A percentile compares a stretch with the other conserved stretches of the same genome.
Conservation (phyloP, 331 rosid species). For the Rhamnella rubrinervis region DNA sequence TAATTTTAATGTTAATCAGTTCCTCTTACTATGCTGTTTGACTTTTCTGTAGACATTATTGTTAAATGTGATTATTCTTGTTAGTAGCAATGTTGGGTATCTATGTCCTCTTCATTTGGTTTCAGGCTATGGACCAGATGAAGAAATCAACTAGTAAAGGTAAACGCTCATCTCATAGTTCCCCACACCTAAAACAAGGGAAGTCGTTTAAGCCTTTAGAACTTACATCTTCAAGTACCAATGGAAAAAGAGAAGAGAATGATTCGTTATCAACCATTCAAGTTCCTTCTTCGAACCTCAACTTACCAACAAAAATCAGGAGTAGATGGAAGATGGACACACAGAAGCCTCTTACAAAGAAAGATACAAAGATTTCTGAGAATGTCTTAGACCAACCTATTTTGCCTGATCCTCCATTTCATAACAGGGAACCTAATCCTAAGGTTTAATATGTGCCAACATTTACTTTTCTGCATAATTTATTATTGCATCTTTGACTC, state of each 20-base stretch:
- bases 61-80: constrained; percentile 7
- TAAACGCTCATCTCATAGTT: constrained; percentile 56
- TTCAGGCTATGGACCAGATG: constrained; percentile 55
- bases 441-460: constrained; percentile 47
- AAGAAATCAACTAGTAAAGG: constrained; percentile 59
- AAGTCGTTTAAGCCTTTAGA: constrained; percentile 48
- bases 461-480: constrained; percentile 20
- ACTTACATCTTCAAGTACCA: constrained; percentile 40
- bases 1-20: too few species aligned
- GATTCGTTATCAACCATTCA: constrained; percentile 42
- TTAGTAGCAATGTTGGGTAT: constrained; percentile 14
- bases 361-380: constrained; percentile 39
- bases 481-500: constrained; percentile 15
- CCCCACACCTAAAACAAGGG: constrained; percentile 46
- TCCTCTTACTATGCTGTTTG: constrained; percentile 7
- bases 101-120: constrained; percentile 26
- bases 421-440: constrained; percentile 30
- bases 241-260: constrained; percentile 43
- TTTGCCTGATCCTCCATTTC: constrained; percentile 28
- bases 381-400: constrained; percentile 37
- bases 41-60: not conserved
- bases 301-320: constrained; percentile 44
- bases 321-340: constrained; percentile 57
- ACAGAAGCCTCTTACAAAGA: constrained; percentile 41
- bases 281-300: constrained; percentile 45